Evolutionary conservation across 2,329 filamentous ascomycete species (phyloP).

Genomic region (Fusarium sp.): DNA sequence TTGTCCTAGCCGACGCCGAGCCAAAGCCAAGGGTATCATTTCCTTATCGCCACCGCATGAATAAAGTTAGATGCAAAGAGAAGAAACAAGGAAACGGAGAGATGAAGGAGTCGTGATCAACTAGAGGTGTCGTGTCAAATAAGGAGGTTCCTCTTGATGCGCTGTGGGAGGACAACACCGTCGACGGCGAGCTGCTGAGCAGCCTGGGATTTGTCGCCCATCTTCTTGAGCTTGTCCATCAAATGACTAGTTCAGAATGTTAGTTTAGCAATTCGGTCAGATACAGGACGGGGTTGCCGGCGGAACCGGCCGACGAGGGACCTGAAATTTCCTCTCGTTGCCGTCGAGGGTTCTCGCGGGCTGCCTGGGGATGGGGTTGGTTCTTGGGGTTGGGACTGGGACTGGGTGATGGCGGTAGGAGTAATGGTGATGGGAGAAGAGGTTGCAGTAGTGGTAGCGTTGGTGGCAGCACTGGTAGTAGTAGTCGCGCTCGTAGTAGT

Average conservation of each 20-base stretch:
- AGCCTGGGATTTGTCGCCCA: slow-evolving; percentile 58
- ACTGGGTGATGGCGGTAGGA: slow-evolving; percentile 12
- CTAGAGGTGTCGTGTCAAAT: slow-evolving; percentile 27
- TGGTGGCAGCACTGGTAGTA: slow-evolving; percentile 12
- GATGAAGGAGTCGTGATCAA: neutral
- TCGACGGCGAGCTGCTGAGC: slow-evolving; percentile 53
- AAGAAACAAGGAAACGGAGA: neutral
- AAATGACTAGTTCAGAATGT: slow-evolving; percentile 62
- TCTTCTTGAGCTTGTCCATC: slow-evolving; percentile 68
- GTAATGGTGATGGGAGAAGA: slow-evolving; percentile 17
- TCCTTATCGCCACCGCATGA: slow-evolving; percentile 7
- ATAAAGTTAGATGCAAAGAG: slow-evolving; percentile 14
- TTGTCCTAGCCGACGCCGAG: slow-evolving; percentile 26
- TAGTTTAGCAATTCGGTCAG: slow-evolving; percentile 51
- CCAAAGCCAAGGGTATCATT: slow-evolving; percentile 41
- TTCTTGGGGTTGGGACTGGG: slow-evolving; percentile 12
- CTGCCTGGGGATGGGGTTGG: slow-evolving; percentile 17
- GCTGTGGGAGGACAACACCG: slow-evolving; percentile 56
- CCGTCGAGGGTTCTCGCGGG: slow-evolving; percentile 34
- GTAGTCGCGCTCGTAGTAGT: neutral
- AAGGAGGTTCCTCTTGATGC: slow-evolving; percentile 61
- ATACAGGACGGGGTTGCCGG: slow-evolving; percentile 47
- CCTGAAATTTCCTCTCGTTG: slow-evolving; percentile 43
- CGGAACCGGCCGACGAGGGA: slow-evolving; percentile 47
- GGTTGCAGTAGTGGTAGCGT: slow-evolving; percentile 14